Evolutionary conservation across 1,284 basidiomycete genomes (phyloP), one percentile per base, ranked within the genome.

Genomic region (Marasmius fiardii): DNA sequence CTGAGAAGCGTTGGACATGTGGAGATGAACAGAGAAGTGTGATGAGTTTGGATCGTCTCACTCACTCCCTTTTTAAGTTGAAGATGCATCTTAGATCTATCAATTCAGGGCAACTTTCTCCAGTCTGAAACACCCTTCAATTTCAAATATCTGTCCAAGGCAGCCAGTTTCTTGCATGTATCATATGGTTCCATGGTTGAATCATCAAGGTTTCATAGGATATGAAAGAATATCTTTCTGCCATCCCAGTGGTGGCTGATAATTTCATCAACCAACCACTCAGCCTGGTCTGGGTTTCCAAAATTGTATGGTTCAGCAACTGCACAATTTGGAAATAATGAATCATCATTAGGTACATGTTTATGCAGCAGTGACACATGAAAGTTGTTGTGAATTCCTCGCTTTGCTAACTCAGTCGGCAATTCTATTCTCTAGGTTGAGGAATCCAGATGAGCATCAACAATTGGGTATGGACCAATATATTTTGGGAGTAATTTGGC

Each of bases 381-480:
- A 45, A 64, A 64, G 14, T 16, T 43, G 18, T 54, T 47, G 34
- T 68, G 66, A 2, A 69, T 61, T 16, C 63, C 43, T 5, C 65
- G 51, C 14, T 48, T 37, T 24, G 37, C 53, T 3, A 70, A 33
- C 18, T 61, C 59, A 6, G 52, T 58, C n/a, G 65, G 67, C 28
- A 73, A 56, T n/a, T 71, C 67, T 10, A 72, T 28, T 39, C 58
- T 55, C 51, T 67, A 72, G 4, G 35, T 63, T 0, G 68, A 68
- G 0, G 54, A 64, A 4, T 61, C 57, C 2, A 55, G 59, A 8
- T 58, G 28, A 31, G 64, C 65, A 8, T 59, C 18, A 0, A 60
- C 12, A 20, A 74, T 61, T 6, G 58, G 47, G 52, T 66, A 73
- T n/a, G n/a, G n/a, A n/a, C n/a, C n/a, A n/a, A n/a, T n/a, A n/a